Evolutionary conservation across 805 yeast genomes (phyloP).

Genomic region (Torulaspora quercuum): DNA sequence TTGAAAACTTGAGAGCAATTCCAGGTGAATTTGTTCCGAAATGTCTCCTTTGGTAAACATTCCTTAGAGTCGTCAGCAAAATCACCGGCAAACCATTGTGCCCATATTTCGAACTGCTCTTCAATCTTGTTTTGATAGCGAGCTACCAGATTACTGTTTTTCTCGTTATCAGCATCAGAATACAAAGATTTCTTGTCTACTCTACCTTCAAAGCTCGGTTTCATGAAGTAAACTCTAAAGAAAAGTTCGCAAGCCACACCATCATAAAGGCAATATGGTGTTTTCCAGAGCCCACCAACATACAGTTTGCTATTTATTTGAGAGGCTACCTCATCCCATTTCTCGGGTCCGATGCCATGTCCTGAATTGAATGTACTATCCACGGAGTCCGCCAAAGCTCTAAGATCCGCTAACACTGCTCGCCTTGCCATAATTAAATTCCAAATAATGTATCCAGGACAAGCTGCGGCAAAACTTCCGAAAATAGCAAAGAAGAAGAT

Average conservation of each 20-base stretch:
- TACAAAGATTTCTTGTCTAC: not conserved
- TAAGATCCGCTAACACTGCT: too few species aligned
- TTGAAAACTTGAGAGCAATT: not conserved
- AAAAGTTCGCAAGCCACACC: conserved; percentile 2
- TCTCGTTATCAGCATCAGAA: not conserved
- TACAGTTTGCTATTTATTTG: conserved; percentile 1
- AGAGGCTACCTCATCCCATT: conserved; percentile 7
- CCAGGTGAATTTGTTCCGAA: not conserved
- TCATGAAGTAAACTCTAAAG: conserved; percentile 5
- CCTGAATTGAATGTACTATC: too few species aligned
- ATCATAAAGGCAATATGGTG: conserved; percentile 3
- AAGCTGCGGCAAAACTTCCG: too few species aligned
- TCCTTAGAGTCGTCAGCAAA: not conserved
- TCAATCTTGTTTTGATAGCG: conserved; percentile 1
- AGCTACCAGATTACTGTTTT: too few species aligned
- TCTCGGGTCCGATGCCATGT: too few species aligned
- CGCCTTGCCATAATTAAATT: too few species aligned
- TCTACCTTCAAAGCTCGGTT: not conserved
- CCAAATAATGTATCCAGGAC: too few species aligned
- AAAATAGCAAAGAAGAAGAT: too few species aligned
- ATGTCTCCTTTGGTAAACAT: not conserved
- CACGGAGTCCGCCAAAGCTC: too few species aligned
- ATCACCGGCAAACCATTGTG: not conserved
- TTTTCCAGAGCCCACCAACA: conserved; percentile 3
- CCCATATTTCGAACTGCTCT: conserved; percentile 2